These are phyloP conservation scores for Podaxis rugospora DNA, from an alignment of 768 basidiomycete species.

Conservation along the genomic window DNA sequence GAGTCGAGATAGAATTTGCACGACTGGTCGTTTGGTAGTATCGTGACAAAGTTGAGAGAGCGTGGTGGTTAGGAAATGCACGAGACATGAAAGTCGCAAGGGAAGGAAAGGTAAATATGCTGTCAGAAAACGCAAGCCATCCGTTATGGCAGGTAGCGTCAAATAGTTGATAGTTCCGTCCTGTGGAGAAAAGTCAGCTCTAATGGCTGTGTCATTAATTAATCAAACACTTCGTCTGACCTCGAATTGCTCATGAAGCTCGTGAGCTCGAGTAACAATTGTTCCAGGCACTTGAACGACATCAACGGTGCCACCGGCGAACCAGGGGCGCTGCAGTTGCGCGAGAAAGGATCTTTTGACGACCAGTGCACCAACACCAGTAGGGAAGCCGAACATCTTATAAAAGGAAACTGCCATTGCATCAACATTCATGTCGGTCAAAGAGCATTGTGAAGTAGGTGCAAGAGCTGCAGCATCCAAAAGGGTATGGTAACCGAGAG, in stretches of 20 bases:
- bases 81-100: slow-evolving; percentile 65
- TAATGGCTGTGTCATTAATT: not conserved
- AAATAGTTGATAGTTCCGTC: slow-evolving; percentile 86
- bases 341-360: slow-evolving; percentile 66
- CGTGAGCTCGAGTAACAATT: slow-evolving; percentile 54
- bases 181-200: slow-evolving; percentile 29
- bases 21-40: slow-evolving; percentile 51
- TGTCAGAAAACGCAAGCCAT: slow-evolving; percentile 72
- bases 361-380: slow-evolving; percentile 76
- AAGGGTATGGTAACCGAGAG: slow-evolving; percentile 69
- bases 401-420: slow-evolving; percentile 84
- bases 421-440: slow-evolving; percentile 66
- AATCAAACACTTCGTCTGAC: slow-evolving; percentile 27
- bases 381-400: slow-evolving; percentile 89
- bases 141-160: slow-evolving; percentile 70
- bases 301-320: slow-evolving; percentile 78
- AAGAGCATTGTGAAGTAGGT: slow-evolving; percentile 63
- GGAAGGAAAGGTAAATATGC: slow-evolving; percentile 79
- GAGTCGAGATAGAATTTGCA: slow-evolving; percentile 62
- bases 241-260: slow-evolving; percentile 75
- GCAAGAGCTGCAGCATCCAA: slow-evolving; percentile 81
- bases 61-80: slow-evolving; percentile 54
- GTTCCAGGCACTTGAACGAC: slow-evolving; percentile 79
- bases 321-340: slow-evolving; percentile 71
- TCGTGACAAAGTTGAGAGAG: slow-evolving; percentile 61